These are phyloP conservation scores for Hippophae tibetana DNA, from an alignment of 306 rosid species.

Conservation along the genomic window DNA sequence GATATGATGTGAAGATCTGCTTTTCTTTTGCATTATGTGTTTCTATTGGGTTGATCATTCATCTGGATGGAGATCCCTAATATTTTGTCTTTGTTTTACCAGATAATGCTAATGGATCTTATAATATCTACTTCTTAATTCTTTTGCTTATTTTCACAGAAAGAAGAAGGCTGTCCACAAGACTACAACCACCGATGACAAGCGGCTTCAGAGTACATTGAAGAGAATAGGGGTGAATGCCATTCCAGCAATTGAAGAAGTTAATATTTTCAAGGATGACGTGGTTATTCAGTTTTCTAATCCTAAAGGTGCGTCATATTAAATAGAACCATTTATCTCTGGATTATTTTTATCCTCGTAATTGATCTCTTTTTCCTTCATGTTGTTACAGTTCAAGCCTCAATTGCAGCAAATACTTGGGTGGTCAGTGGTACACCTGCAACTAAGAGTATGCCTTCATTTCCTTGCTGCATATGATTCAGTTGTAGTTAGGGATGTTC, in stretches of 20 bases:
- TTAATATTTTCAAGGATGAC: constrained; percentile 91
- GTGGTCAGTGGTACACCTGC: constrained; percentile 95
- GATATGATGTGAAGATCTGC: too few relatives aligned
- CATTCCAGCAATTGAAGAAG: constrained; percentile 94
- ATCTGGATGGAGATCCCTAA: neutral
- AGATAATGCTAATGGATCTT: neutral
- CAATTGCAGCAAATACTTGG: constrained; percentile 98
- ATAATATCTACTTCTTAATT: neutral
- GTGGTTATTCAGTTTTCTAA: constrained; percentile 81
- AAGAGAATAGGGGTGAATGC: constrained; percentile 98
- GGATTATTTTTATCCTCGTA: neutral
- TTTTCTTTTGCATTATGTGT: too few relatives aligned
- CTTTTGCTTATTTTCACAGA: constrained; percentile 28
- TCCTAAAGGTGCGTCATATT: constrained; percentile 58
- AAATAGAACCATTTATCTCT: neutral
- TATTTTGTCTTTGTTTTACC: neutral
- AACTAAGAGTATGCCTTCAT: constrained; percentile 64
- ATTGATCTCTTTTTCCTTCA: neutral
- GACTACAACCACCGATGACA: constrained; percentile 92
- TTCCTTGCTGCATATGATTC: neutral
- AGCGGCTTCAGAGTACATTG: constrained; percentile 93
- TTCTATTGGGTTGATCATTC: too few relatives aligned
- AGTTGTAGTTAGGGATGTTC: neutral
- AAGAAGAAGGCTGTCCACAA: constrained; percentile 99
- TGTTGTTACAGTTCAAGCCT: constrained; percentile 78